These are phyloP conservation scores for Verticillium nubilum DNA, from an alignment of 2,329 filamentous ascomycete species.

Conservation along the genomic window DNA sequence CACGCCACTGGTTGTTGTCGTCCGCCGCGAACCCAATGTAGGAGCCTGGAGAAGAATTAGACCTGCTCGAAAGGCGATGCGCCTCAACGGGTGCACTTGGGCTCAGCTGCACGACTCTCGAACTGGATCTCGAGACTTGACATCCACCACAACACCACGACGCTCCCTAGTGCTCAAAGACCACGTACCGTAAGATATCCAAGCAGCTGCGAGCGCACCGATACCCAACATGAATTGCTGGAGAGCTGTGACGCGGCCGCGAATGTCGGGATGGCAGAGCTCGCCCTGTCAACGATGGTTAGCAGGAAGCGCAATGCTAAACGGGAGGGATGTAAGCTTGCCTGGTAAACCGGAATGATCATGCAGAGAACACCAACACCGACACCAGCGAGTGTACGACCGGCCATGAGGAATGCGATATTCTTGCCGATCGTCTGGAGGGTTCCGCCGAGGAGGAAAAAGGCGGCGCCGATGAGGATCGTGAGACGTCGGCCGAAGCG, in stretches of 20 bases:
- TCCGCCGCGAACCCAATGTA: slow-evolving; percentile 18
- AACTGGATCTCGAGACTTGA: too few species aligned
- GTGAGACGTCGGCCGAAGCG: slow-evolving; percentile 63
- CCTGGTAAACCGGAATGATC: slow-evolving; percentile 63
- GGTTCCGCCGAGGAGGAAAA: slow-evolving; percentile 68
- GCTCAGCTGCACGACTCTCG: too few species aligned
- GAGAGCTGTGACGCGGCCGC: slow-evolving; percentile 66
- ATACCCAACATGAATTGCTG: slow-evolving; percentile 82
- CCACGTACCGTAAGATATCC: slow-evolving; percentile 59
- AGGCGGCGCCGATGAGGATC: slow-evolving; percentile 61
- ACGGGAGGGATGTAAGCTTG: too few species aligned
- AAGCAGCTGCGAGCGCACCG: slow-evolving; percentile 65
- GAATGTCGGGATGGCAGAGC: slow-evolving; percentile 69
- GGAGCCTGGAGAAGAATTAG: slow-evolving; percentile 14
- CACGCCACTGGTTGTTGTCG: slow-evolving; percentile 26
- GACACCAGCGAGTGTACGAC: slow-evolving; percentile 62
- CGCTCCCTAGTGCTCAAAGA: too few species aligned
- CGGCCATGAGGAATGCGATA: slow-evolving; percentile 59
- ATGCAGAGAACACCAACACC: slow-evolving; percentile 39
- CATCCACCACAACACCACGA: too few species aligned
- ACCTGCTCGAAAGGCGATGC: slow-evolving; percentile 22
- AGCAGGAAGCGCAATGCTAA: too few species aligned
- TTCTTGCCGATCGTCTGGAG: slow-evolving; percentile 64
- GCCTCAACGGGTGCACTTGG: too few species aligned
- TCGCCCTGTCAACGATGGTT: slow-evolving; percentile 54